These are phyloP conservation scores for Thelonectria discophora DNA, from an alignment of 2,329 filamentous ascomycete species.

Conservation along the genomic window DNA sequence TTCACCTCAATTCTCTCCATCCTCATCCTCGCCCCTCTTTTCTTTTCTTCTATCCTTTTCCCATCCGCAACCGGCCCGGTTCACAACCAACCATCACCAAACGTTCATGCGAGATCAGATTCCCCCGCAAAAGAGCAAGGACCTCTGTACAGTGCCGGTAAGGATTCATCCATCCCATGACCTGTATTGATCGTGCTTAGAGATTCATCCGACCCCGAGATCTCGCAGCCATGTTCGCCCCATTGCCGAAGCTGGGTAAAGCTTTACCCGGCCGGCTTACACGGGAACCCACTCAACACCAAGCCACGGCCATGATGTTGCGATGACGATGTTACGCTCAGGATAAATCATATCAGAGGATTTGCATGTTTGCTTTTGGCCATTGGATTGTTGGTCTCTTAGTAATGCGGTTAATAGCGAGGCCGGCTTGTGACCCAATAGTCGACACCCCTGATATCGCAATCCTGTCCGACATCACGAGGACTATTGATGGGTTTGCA, in stretches of 20 bases:
- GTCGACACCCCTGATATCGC: conserved; percentile 8
- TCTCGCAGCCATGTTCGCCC: background rate
- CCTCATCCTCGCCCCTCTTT: background rate
- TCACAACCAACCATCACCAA: conserved; percentile 11
- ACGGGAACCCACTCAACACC: background rate
- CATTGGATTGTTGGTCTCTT: background rate
- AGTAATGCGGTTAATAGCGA: conserved; percentile 18
- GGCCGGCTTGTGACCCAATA: conserved; percentile 7
- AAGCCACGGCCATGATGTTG: background rate
- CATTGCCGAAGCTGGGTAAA: conserved; percentile 14
- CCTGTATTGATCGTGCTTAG: background rate
- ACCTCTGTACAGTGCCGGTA: background rate
- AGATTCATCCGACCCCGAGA: conserved; percentile 20
- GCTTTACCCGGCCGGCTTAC: conserved; percentile 8
- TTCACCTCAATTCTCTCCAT: background rate
- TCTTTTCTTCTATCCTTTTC: background rate
- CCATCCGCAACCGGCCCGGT: background rate
- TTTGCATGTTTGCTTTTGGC: background rate
- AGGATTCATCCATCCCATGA: conserved; percentile 21
- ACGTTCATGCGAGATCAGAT: conserved; percentile 30
- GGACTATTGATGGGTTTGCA: conserved; percentile 6
- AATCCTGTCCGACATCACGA: background rate
- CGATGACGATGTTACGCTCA: background rate
- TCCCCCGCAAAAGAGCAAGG: conserved; percentile 17
- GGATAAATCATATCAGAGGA: background rate